phyloP scores from a whole-genome alignment of 495 filamentous ascomycete genomes.

The Trichoderma gamsii region DNA sequence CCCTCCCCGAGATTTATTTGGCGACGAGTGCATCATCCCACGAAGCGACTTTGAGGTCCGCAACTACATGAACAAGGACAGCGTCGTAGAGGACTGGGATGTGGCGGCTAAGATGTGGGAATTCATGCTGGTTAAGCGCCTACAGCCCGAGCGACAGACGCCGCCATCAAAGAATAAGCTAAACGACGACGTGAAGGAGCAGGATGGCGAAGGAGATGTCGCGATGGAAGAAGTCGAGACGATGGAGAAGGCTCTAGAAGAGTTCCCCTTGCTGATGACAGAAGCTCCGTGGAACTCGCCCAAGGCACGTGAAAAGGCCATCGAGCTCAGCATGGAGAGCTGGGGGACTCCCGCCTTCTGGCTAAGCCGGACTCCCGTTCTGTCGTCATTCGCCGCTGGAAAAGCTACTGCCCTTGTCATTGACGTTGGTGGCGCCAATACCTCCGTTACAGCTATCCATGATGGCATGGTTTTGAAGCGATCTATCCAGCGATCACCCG shows the following conservation, averaged over 20 bases:
- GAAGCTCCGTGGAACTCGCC: slow-evolving; percentile 87
- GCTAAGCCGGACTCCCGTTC: slow-evolving; percentile 55
- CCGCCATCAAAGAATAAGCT: slow-evolving; percentile 65
- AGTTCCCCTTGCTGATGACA: slow-evolving; percentile 88
- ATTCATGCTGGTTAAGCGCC: slow-evolving; percentile 59
- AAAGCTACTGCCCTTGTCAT: slow-evolving; percentile 88
- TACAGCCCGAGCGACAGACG: slow-evolving; percentile 64
- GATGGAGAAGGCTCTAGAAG: slow-evolving; percentile 71
- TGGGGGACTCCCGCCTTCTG: slow-evolving; percentile 95
- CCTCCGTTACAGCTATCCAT: slow-evolving; percentile 84
- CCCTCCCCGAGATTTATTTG: slow-evolving; percentile 63
- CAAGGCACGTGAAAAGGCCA: slow-evolving; percentile 82
- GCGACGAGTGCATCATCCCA: slow-evolving; percentile 78
- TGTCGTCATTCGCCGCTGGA: slow-evolving; percentile 73
- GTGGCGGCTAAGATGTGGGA: slow-evolving; percentile 86
- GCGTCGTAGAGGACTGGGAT: slow-evolving; percentile 95
- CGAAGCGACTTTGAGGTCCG: slow-evolving; percentile 68
- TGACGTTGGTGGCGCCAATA: slow-evolving; percentile 86
- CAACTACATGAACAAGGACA: slow-evolving; percentile 87
- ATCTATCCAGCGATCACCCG: slow-evolving; percentile 71
- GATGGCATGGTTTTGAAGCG: slow-evolving; percentile 92
- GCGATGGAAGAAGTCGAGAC: slow-evolving; percentile 58
- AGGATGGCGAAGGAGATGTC: slow-evolving; percentile 53
- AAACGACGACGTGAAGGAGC: slow-evolving; percentile 50
- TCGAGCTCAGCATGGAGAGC: slow-evolving; percentile 92